Conservation (phyloP, 2,329 filamentous ascomycete genomes). For the Didymella glomerata region DNA sequence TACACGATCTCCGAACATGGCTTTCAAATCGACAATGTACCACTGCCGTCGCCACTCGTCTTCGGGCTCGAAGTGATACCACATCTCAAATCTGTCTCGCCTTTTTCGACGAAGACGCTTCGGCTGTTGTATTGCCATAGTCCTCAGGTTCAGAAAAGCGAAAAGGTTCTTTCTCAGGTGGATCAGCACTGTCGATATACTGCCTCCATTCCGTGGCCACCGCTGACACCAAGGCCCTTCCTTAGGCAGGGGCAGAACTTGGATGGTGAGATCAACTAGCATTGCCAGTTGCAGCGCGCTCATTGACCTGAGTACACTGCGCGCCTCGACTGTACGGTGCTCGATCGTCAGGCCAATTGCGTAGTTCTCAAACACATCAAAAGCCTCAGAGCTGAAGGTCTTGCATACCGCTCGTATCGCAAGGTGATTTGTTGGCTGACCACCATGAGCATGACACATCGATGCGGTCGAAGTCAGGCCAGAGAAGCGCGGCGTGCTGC, state of each 20-base stretch:
- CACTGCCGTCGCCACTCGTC: neutral
- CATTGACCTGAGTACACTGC: neutral
- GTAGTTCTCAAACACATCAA: neutral
- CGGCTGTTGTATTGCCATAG: neutral
- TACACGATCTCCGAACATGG: neutral
- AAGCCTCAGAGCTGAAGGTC: neutral
- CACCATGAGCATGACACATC: neutral
- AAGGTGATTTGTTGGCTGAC: neutral
- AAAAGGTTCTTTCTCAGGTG: neutral
- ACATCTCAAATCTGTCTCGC: too few relatives aligned
- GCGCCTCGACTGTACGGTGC: neutral
- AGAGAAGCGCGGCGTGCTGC: neutral
- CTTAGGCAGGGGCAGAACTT: neutral
- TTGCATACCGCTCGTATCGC: neutral
- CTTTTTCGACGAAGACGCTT: neutral
- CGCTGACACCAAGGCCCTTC: too few relatives aligned
- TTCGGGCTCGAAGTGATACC: neutral
- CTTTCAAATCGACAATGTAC: neutral
- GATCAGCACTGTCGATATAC: neutral
- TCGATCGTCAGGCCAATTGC: neutral
- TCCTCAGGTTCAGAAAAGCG: neutral
- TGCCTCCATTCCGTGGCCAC: too few relatives aligned
- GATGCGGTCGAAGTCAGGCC: neutral
- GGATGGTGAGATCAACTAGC: neutral
- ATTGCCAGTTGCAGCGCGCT: neutral